Evolutionary conservation across 2,329 filamentous ascomycete genomes (phyloP).

Genomic region (Colletotrichum australisinense): DNA sequence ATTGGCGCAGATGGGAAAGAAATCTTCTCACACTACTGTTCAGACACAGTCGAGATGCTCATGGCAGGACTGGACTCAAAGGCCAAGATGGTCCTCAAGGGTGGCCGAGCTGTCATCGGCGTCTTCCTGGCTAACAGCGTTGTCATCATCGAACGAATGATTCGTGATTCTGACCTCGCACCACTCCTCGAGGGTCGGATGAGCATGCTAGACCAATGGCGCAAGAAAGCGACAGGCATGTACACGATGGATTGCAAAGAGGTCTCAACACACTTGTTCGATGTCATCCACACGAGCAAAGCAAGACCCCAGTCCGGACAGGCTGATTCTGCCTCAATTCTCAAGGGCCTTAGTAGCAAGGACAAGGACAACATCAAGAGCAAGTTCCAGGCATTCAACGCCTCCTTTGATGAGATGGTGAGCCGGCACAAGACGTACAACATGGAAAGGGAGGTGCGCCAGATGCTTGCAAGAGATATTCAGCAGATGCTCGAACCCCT

Average conservation of each 20-base stretch:
- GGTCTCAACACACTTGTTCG: slow-evolving; percentile 84
- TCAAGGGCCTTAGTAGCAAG: slow-evolving; percentile 87
- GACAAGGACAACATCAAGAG: slow-evolving; percentile 97
- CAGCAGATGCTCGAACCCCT: slow-evolving; percentile 93
- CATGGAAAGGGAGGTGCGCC: slow-evolving; percentile 92
- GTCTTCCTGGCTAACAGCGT: slow-evolving; percentile 94
- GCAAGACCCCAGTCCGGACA: slow-evolving; percentile 78
- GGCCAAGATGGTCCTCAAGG: slow-evolving; percentile 77
- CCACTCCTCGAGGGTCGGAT: slow-evolving; percentile 76
- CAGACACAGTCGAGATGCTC: slow-evolving; percentile 87
- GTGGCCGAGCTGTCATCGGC: slow-evolving; percentile 80
- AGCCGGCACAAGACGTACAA: slow-evolving; percentile 82
- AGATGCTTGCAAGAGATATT: slow-evolving; percentile 84
- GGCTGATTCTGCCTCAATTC: slow-evolving; percentile 84
- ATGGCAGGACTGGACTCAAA: slow-evolving; percentile 81
- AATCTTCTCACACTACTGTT: slow-evolving; percentile 89
- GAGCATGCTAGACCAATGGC: slow-evolving; percentile 80
- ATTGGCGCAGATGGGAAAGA: slow-evolving; percentile 88
- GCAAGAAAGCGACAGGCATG: slow-evolving; percentile 83
- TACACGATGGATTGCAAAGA: slow-evolving; percentile 93
- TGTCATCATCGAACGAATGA: slow-evolving; percentile 84
- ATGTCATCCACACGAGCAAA: slow-evolving; percentile 91
- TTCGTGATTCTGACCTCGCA: slow-evolving; percentile 82
- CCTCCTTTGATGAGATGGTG: slow-evolving; percentile 89
- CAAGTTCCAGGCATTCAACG: slow-evolving; percentile 94